Base-by-base conservation (phyloP, 345 rosid species). In the Litchi chinensis region DNA sequence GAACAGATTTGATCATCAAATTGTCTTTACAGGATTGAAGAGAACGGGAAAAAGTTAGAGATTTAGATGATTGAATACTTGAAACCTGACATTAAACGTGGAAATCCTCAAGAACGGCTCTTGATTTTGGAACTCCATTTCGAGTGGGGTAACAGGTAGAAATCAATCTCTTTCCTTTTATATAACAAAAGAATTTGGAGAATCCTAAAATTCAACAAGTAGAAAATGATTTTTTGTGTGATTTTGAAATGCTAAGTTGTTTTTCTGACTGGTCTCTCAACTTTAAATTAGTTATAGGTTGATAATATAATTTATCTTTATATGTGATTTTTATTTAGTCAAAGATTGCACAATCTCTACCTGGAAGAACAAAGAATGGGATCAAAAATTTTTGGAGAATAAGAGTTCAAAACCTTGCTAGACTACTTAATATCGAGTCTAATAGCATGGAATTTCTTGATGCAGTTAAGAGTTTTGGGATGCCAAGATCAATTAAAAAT, bases 321-420 rank as follows among this genome's bases (percentile, higher is more conserved):
- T 52, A 19, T 52, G 6, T 16, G 57, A 16, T 52, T 59, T 39
- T 0, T 57, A 95, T 97, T 84, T 95, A 97, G 98, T 93, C 98
- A 15, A 91, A 90, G 81, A 95, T 95, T 52, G 98, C 98, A 60
- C 98, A 91, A 79, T 88, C 90, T 78, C 85, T 95, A 2, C 98
- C 98, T 0, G 98, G 98, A 64, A 89, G 97, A 84, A 95, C 98
- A 1, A 98, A 95, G 71, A 95, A 95, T 28, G 98, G 92, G 79
- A 93, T 95, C 74, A 95, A 95, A 89, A 93, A 95, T 76, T 95
- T 93, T 26, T 95, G 98, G 98, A 92, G 98, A 85, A 95, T 98
- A 10, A 79, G 98, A 76, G 98, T 95, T 74, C 98, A 93, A 67
- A 93, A 90, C 72, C 98, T 92, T 79, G 98, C 98, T 52, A 84